Base-by-base conservation (phyloP, 495 filamentous ascomycete genomes). In the Monascus purpureus region DNA sequence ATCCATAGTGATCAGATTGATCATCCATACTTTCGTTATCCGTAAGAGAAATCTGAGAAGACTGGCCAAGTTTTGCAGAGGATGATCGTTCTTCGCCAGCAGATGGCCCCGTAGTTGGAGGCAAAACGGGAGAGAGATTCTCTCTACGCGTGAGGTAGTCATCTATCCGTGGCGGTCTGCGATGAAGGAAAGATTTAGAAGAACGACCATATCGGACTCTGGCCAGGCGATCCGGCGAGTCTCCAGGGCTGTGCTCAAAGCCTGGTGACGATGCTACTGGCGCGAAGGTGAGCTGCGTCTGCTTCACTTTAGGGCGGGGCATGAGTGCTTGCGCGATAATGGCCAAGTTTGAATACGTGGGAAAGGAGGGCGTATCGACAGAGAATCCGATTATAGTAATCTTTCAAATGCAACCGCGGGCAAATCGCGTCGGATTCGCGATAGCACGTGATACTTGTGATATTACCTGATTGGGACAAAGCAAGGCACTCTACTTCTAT, bases 281-380 rank as follows among this genome's bases (percentile, higher is more conserved):
- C 9, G 49, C 49, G 33, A 67, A 68, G 15, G 57, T 40, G 27
- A 68, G 61, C 31, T 61, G 61, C 27, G 65, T 61, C 45, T 67
- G 63, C 42, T 63, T 65, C 36, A 49, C 46, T 37, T 60, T 64
- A 13, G 46, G 55, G 49, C 58, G 53, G 43, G 58, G 49, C 61
- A 65, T 65, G 8, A 24, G 36, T 31, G 35, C 29, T 37, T 35
- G 37, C 17, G 11, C 13, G 1, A 15, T 25, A 17, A 29, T 5
- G 26, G 7, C 15, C 6, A 24, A 27, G 19, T 29, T 17, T 11
- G 7, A 26, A 17, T 30, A 19, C n/a, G 15, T 31, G 15, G 29
- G 19, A 28, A 11, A 22, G 23, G 4, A 2, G 23, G 20, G 18
- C 33, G 36, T 11, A 26, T 6, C 13, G 26, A 35, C 22, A 13